These are phyloP conservation scores for Metarhizium humberi DNA, from an alignment of 2,329 filamentous ascomycete species.

Conservation along the genomic window DNA sequence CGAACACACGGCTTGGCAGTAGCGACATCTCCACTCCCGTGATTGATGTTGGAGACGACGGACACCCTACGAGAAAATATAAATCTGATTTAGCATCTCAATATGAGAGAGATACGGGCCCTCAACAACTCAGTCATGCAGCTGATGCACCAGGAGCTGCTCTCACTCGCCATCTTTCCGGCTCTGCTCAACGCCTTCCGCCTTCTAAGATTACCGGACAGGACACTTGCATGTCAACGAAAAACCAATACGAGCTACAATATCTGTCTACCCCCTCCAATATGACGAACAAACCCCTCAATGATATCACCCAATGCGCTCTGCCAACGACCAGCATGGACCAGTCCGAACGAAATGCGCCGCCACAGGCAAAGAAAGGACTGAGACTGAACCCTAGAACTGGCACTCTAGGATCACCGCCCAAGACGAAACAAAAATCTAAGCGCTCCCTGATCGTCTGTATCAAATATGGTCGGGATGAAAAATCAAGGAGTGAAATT, in stretches of 20 bases:
- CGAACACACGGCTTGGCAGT: not conserved
- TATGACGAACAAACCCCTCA: not conserved
- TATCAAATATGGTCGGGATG: constrained; percentile 50
- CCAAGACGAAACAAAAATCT: constrained; percentile 36
- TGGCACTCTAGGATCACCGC: constrained; percentile 53
- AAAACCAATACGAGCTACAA: not conserved
- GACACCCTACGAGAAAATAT: not conserved
- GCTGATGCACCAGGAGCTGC: not conserved
- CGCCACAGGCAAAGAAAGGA: constrained; percentile 30
- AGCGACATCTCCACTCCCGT: not conserved
- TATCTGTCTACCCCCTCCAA: not conserved
- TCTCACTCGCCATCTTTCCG: not conserved
- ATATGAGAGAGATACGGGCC: constrained; percentile 1
- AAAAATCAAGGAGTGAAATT: constrained; percentile 33
- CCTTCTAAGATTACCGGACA: not conserved
- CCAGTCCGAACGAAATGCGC: not conserved
- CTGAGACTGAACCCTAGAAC: constrained; percentile 50
- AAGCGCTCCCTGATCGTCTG: constrained; percentile 35
- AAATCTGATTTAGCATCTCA: constrained; percentile 8
- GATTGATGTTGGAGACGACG: not conserved
- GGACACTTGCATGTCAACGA: not conserved
- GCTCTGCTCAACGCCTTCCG: not conserved
- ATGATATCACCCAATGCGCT: not conserved
- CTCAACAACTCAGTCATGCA: not conserved
- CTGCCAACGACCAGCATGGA: not conserved